Conservation (phyloP, 164 flowering plant genomes). For the Stephania cephalantha region DNA sequence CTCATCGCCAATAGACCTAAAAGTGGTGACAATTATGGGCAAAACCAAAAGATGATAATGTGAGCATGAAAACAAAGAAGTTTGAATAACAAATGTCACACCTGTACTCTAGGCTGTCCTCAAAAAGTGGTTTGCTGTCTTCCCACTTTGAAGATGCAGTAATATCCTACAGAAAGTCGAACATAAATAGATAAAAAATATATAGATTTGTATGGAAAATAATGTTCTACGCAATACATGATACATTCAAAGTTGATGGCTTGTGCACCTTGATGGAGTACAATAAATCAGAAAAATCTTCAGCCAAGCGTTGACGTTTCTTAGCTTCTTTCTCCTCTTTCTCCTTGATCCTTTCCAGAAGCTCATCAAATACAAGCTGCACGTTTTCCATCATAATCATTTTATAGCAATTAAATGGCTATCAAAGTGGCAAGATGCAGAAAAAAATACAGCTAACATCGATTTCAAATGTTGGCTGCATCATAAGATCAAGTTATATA, state of each 20-base stretch:
- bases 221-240: background rate
- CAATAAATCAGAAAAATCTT: conserved; percentile 66
- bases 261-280: conserved; percentile 56
- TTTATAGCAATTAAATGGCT: background rate
- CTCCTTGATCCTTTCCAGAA: conserved; percentile 74
- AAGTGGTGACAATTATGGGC: background rate
- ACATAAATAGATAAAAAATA: background rate
- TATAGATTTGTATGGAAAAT: background rate
- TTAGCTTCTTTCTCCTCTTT: conserved; percentile 96
- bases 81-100: conserved; percentile 15
- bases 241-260: background rate
- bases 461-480: background rate
- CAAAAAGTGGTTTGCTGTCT: conserved; percentile 62
- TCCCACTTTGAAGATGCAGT: conserved; percentile 78
- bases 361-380: conserved; percentile 81
- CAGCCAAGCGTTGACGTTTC: conserved; percentile 74
- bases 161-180: conserved; percentile 52
- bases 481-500: background rate
- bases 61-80: background rate
- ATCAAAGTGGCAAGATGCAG: background rate
- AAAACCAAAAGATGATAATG: background rate
- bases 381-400: conserved; percentile 10
- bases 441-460: background rate
- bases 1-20: conserved; percentile 69
- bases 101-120: conserved; percentile 84